Evolutionary conservation across 1,284 basidiomycete genomes (phyloP).

Genomic region (Apiotrichum akiyoshidainum): DNA sequence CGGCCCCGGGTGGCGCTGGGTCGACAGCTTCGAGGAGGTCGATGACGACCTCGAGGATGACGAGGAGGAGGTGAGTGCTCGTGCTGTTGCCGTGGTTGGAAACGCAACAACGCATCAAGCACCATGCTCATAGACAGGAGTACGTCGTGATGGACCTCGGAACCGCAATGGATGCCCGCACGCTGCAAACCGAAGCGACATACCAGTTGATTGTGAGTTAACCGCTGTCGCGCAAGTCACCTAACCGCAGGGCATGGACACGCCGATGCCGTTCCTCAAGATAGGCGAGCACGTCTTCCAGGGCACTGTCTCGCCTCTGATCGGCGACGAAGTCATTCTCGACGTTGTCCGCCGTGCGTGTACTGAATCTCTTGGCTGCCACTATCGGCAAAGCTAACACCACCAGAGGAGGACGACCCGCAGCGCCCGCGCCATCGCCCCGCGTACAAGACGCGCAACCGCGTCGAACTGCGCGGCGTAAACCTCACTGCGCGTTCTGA

Average conservation of each 20-base stretch:
- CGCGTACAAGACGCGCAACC: slow-evolving; percentile 25
- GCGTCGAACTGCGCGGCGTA: slow-evolving; percentile 35
- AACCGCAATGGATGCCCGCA: slow-evolving; percentile 31
- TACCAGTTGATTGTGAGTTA: slow-evolving; percentile 46
- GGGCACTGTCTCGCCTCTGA: slow-evolving; percentile 39
- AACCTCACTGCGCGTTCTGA: slow-evolving; percentile 19
- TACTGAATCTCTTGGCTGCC: background rate
- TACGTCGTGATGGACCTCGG: slow-evolving; percentile 46
- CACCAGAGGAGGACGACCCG: slow-evolving; percentile 32
- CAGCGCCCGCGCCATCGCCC: slow-evolving; percentile 35
- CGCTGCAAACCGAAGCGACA: slow-evolving; percentile 32
- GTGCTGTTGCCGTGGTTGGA: background rate
- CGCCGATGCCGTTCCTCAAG: slow-evolving; percentile 46
- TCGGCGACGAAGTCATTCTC: slow-evolving; percentile 47
- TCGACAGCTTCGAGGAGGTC: slow-evolving; percentile 40
- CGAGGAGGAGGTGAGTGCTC: slow-evolving; percentile 38
- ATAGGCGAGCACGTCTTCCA: slow-evolving; percentile 46
- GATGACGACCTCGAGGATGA: slow-evolving; percentile 37
- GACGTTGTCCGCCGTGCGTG: slow-evolving; percentile 39
- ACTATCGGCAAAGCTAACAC: background rate
- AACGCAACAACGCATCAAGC: background rate
- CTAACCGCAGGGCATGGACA: slow-evolving; percentile 43
- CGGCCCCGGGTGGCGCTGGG: slow-evolving; percentile 39
- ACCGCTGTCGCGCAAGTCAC: too few species aligned
- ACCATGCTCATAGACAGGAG: slow-evolving; percentile 10